Base-by-base conservation (phyloP, 805 yeast species). In the Middelhovenomyces tepae region DNA sequence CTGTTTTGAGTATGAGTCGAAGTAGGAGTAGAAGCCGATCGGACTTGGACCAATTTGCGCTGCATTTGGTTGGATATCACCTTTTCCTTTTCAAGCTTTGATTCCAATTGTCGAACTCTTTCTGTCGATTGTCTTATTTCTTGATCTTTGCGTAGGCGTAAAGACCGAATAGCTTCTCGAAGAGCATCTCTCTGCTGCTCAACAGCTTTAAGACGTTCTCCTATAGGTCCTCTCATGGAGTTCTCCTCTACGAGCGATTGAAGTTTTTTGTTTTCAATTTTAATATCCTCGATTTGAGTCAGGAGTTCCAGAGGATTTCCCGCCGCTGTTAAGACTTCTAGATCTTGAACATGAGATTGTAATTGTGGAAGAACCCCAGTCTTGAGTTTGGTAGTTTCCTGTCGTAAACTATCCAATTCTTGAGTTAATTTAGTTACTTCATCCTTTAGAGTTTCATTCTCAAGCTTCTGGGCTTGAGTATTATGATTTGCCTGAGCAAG, bases 121-220 rank as follows among this genome's bases (percentile, higher is more conserved):
- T 45, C 51, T 2, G 36, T 32, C 16, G 47, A 31, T 19, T 50
- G 50, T 15, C 48, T 38, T 22, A 52, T 48, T 34, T 62, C 64
- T 14, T 57, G 54, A 35, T 54, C 60, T 34, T 59, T 57, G 22
- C 63, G 52, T 33, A 57, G 62, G 9, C 60, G 44, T 33, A 61
- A 40, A 3, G 64, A 46, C n/a, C 64, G 51, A 20, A 61, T 40
- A 3, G 66, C 61, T 27, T 59, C 60, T 32, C 62, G 55, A 17
- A 61, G 45, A 8, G 59, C 65, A 26, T 51, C 51, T 18, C 65
- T 50, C 43, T 61, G 66, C 7, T 40, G 19, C 27, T 52, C 57
- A 16, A 56, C 53, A 3, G 47, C 42, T 30, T 45, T 46, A 34
- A 57, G 47, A 31, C 58, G 56, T 15, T 53, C 57, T n/a, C 56